Evolutionary conservation across 306 rosid genomes (phyloP).

Genomic region (Begonia fuchsioides): DNA sequence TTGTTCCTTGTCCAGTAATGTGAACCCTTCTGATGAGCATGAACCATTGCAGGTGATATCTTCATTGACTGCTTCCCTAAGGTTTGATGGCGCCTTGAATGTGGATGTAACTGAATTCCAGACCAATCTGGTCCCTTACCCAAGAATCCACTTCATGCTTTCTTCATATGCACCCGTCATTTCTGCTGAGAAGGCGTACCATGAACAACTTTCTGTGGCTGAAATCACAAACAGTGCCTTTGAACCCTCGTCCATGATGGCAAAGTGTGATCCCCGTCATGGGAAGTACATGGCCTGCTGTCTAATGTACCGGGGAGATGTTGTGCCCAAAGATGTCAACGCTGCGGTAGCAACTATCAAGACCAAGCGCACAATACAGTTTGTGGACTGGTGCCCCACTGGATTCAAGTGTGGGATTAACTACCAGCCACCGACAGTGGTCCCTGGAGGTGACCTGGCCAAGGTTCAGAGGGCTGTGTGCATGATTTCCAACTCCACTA

Average conservation of each 20-base stretch:
- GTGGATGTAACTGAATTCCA: constrained; percentile 78
- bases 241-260: constrained; percentile 87
- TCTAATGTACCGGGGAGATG: constrained; percentile 77
- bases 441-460: constrained; percentile 76
- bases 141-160: constrained; percentile 81
- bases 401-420: constrained; percentile 81
- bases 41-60: constrained; percentile 44
- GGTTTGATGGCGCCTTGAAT: constrained; percentile 73
- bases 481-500: constrained; percentile 78
- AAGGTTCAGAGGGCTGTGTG: constrained; percentile 74
- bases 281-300: constrained; percentile 85
- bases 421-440: constrained; percentile 78
- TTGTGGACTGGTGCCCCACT: constrained; percentile 88
- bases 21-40: neutral
- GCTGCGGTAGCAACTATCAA: constrained; percentile 76
- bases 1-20: neutral
- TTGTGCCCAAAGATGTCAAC: constrained; percentile 73
- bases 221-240: constrained; percentile 71
- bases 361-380: constrained; percentile 74
- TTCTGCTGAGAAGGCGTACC: constrained; percentile 78
- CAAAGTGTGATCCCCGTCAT: constrained; percentile 73
- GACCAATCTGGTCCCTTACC: constrained; percentile 74
- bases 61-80: constrained; percentile 58
- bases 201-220: constrained; percentile 67
- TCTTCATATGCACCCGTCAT: constrained; percentile 74